Conservation (phyloP, 345 rosid species). For the Brassica incana region DNA sequence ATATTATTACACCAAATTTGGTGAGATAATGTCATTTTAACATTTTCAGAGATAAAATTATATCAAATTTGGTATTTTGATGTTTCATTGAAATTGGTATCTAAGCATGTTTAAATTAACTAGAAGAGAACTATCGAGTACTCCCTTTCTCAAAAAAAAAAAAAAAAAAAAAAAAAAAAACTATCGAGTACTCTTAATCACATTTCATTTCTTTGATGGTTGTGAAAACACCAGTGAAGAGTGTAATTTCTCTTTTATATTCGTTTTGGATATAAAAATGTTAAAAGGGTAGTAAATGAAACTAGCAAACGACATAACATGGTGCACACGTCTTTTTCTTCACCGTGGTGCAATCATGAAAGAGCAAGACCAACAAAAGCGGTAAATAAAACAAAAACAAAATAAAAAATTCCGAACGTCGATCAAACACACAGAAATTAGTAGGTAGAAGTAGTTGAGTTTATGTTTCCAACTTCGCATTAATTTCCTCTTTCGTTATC, state of each 20-base stretch:
- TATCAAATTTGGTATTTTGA: background rate
- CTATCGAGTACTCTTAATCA: slow-evolving; percentile 21
- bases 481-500: slow-evolving; percentile 32
- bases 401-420: slow-evolving; percentile 15
- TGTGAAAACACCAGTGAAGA: slow-evolving; percentile 1
- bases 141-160: too few species aligned
- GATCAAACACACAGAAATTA: slow-evolving; percentile 19
- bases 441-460: slow-evolving; percentile 37
- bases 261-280: background rate
- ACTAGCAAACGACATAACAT: slow-evolving; percentile 26
- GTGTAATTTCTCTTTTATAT: background rate
- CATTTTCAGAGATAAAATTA: background rate
- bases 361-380: slow-evolving; percentile 30
- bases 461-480: slow-evolving; percentile 44
- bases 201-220: slow-evolving; percentile 2
- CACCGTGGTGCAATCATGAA: slow-evolving; percentile 35
- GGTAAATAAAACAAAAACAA: slow-evolving; percentile 2
- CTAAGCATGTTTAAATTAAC: slow-evolving; percentile 9
- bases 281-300: background rate
- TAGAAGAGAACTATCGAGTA: slow-evolving; percentile 5
- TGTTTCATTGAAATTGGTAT: background rate
- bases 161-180: too few species aligned
- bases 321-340: slow-evolving; percentile 32
- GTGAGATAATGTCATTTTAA: background rate
- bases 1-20: background rate